phyloP scores from a whole-genome alignment of 129 eudicot species.

The Apium graveolens region DNA sequence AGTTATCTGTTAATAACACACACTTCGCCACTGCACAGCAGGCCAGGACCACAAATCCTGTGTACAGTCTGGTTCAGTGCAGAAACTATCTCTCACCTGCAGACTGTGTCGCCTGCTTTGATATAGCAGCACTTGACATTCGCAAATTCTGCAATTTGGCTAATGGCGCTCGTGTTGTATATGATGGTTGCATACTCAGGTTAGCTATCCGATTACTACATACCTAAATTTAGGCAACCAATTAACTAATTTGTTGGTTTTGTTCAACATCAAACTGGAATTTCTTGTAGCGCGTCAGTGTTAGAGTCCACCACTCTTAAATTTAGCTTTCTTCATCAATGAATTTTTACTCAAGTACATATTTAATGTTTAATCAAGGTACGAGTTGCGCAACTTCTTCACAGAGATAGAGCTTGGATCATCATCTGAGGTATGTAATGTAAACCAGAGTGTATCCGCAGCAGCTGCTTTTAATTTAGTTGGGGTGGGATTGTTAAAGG shows the following conservation, averaged over 20 bases:
- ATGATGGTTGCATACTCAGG: slow-evolving; percentile 37
- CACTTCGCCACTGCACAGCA: slow-evolving; percentile 29
- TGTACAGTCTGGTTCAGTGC: slow-evolving; percentile 30
- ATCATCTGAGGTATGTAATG: neutral
- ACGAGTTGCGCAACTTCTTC: neutral
- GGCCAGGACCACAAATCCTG: slow-evolving; percentile 22
- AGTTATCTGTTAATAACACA: neutral
- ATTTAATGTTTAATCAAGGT: neutral
- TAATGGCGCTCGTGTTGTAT: slow-evolving; percentile 33
- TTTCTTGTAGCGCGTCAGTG: neutral
- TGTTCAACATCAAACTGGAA: neutral
- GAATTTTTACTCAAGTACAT: neutral
- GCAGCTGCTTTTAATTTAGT: slow-evolving; percentile 12
- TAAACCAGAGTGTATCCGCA: slow-evolving; percentile 13
- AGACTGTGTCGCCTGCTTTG: slow-evolving; percentile 17
- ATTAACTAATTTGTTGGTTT: no score
- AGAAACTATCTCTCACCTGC: slow-evolving; percentile 34
- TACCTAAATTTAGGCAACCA: no score
- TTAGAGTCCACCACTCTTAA: no score
- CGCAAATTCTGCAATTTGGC: slow-evolving; percentile 18
- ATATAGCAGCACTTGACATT: slow-evolving; percentile 17
- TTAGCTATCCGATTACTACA: neutral
- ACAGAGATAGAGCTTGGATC: neutral
- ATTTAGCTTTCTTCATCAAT: no score
- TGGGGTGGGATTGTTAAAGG: slow-evolving; percentile 15